These are phyloP conservation scores for Solanum corneliomulleri DNA, from an alignment of 257 asterid genomes.

Conservation along the genomic window DNA sequence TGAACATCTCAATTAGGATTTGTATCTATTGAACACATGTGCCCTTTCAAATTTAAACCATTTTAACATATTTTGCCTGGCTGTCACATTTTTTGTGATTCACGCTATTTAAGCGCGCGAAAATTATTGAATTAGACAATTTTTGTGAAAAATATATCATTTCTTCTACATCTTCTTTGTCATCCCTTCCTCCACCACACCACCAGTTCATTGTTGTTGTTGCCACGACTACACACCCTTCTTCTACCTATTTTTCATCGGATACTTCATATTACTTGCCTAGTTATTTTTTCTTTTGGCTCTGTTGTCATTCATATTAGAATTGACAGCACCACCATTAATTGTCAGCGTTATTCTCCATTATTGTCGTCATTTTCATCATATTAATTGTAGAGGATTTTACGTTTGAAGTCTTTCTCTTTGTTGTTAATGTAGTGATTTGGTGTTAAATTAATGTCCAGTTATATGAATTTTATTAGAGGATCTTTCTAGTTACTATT, in stretches of 20 bases:
- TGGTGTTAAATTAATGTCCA: background rate
- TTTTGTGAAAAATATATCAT: background rate
- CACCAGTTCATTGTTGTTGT: background rate
- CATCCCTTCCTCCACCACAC: background rate
- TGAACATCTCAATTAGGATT: too few species aligned
- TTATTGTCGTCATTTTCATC: too few species aligned
- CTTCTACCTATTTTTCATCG: background rate
- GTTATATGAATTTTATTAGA: too few species aligned
- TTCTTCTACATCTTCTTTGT: background rate
- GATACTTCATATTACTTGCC: background rate
- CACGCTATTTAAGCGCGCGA: background rate
- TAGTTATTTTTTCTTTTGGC: background rate
- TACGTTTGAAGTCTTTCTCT: too few species aligned
- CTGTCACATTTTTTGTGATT: background rate
- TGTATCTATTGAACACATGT: background rate
- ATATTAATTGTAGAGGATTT: too few species aligned
- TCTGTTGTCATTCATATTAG: background rate
- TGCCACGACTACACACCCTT: background rate
- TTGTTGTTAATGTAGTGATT: too few species aligned
- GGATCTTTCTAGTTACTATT: background rate
- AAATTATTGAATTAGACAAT: background rate
- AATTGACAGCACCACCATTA: background rate
- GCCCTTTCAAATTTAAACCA: background rate
- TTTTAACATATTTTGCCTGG: background rate
- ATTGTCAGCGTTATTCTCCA: background rate